Evolutionary conservation across 2,329 filamentous ascomycete species (phyloP).

Genomic region (Diatrype stigma): DNA sequence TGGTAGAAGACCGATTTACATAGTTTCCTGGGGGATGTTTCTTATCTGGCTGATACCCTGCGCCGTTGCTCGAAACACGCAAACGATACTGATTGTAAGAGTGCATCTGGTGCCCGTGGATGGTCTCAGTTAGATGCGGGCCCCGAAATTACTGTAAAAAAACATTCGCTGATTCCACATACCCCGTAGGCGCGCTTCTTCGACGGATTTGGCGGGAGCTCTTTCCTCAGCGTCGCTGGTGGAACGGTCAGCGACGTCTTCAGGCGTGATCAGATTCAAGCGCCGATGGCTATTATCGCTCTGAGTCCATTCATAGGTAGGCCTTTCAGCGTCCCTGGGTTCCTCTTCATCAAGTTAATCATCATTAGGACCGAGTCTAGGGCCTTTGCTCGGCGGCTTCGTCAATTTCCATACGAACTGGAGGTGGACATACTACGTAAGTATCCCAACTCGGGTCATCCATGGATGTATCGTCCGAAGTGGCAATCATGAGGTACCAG

Average conservation of each 20-base stretch:
- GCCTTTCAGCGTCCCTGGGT: not conserved
- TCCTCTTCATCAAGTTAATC: not conserved
- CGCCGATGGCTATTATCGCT: conserved; percentile 80
- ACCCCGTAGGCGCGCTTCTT: conserved; percentile 60
- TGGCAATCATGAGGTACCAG: not conserved
- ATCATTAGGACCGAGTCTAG: conserved; percentile 47
- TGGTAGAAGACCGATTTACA: conserved; percentile 76
- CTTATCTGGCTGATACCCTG: conserved; percentile 77
- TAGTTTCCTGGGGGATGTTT: conserved; percentile 69
- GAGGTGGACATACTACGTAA: conserved; percentile 76
- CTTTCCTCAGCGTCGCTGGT: conserved; percentile 70
- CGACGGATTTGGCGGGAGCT: conserved; percentile 65
- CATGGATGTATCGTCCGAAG: not conserved
- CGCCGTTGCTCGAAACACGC: conserved; percentile 76
- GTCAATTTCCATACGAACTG: conserved; percentile 73
- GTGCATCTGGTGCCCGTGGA: not conserved
- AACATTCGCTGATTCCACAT: not conserved
- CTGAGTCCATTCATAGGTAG: conserved; percentile 55
- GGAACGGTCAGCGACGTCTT: conserved; percentile 85
- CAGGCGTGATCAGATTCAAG: conserved; percentile 60
- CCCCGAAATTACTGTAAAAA: not conserved
- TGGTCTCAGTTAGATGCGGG: not conserved
- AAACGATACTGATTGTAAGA: conserved; percentile 64
- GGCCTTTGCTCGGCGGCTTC: conserved; percentile 68
- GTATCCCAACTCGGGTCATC: conserved; percentile 1